Conservation (phyloP, 2,329 filamentous ascomycete genomes). For the Trichoderma cornu-damae region DNA sequence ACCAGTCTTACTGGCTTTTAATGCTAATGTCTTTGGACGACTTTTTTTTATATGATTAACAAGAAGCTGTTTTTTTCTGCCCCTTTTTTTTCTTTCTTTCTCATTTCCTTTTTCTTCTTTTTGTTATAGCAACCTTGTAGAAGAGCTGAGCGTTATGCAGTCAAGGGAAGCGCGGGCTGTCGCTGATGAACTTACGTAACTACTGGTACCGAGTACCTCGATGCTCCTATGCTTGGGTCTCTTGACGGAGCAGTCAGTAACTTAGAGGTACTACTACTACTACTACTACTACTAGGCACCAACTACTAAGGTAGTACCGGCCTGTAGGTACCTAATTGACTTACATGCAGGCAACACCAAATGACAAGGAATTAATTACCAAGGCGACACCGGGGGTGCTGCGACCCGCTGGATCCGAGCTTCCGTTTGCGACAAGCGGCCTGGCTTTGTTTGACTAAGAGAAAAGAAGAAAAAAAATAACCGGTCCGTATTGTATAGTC, state of each 20-base stretch:
- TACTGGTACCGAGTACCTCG: too few relatives aligned
- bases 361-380: too few relatives aligned
- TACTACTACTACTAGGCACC: too few relatives aligned
- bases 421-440: constrained; percentile 8
- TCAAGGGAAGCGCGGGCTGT: background rate
- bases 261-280: too few relatives aligned
- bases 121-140: background rate
- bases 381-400: too few relatives aligned
- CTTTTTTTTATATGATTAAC: constrained; percentile 1
- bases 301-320: too few relatives aligned
- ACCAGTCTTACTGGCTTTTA: constrained; percentile 24
- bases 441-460: constrained; percentile 4
- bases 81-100: background rate
- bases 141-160: background rate
- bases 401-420: constrained; percentile 9
- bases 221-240: too few relatives aligned
- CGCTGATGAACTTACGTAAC: background rate
- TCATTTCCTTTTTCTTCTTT: background rate
- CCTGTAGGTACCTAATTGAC: too few relatives aligned
- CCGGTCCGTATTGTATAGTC: background rate
- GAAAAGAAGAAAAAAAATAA: background rate
- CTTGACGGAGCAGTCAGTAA: too few relatives aligned
- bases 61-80: background rate
- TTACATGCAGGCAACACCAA: background rate
- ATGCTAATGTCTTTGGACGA: constrained; percentile 22